Base-by-base conservation (phyloP, 768 basidiomycete species). In the Mycena alexandri region DNA sequence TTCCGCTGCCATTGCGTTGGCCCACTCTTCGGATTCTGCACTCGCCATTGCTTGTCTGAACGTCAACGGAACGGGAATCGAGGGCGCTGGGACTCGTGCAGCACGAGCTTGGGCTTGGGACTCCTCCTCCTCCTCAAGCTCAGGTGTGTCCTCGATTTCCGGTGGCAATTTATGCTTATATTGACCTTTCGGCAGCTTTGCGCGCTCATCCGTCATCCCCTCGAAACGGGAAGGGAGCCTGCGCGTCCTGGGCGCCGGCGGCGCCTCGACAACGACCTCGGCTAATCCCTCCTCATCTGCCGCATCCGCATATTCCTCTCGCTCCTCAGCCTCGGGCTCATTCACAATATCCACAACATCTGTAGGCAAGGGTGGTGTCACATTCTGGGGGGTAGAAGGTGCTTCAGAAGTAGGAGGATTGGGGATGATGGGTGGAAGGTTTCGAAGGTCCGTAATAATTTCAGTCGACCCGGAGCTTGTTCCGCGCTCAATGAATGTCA, bases 81-180 rank as follows among this genome's bases (percentile, higher is more conserved):
- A 25, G 3, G 51, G 9, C 17, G 4, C 17, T 52, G 51, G 29
- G 16, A 52, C 16, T 19, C 16, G 10, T 14, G 51, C 51, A 34
- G 51, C 2, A 52, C 29, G 51, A 0, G 51, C 51, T 5, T 52
- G 51, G 3, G 51, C 51, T 52, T 52, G 51, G 2, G 33, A 52
- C 51, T 52, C 51, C 51, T 29, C 29, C 29, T 52, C 51, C 51
- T 52, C 51, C 51, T 54, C 52, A 21, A 54, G 34, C 52, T 5
- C 52, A 22, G 34, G 52, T 22, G 19, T 12, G 52, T 54, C 34
- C 19, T 21, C n/a, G 33, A 17, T 5, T 21, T 38, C 10, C 14
- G 33, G 2, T 17, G 34, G 34, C 52, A 19, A 3, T 6, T 54
- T 36, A 10, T 38, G 52, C 33, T 38, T 29, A 12, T 54, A 54